Evolutionary conservation across 495 filamentous ascomycete genomes (phyloP), one percentile per base, ranked within the genome.

Genomic region (Aspergillus taichungensis): DNA sequence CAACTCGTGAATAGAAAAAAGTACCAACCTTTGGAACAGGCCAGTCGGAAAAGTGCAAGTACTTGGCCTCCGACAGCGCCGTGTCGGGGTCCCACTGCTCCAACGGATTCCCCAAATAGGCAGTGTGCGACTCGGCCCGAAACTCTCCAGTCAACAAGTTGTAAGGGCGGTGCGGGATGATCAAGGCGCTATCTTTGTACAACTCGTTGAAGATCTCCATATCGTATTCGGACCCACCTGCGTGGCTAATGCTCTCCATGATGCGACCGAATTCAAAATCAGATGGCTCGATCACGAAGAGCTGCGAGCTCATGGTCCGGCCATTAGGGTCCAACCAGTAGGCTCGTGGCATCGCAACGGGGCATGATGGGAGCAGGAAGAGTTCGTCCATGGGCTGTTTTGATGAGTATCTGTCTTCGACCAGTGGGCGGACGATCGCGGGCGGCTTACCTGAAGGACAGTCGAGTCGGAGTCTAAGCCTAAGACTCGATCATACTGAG

Each of bases 41-140:
- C 74, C 77, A 83, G 52, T 87, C 83, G 7, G 71, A 77, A 54
- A 88, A 86, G 61, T 85, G 83, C 1, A 87, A 60, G 31, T 80
- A 73, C 54, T 80, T 85, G 4, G 79, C 80, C 50, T 84, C 78
- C 40, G 64, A 62, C n/a, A 75, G 60, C 36, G 77, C 64, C 13
- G 49, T 60, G 2, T 74, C 62, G 0, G 82, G 63, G 62, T 87
- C 74, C 82, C 83, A 88, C 18, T 46, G 53, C 50, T 79, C 72
- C 1, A 55, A 38, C 14, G 62, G 51, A 34, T 67, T 75, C 9
- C 80, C 81, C 0, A 86, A 54, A 51, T 81, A 86, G 3, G 63
- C 60, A 3, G 49, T 47, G 49, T 85, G 79, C 8, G 74, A 56
- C 13, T 62, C 48, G 10, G 51, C 45, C 6, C 82, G 71, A 46